Evolutionary conservation across 1,139 yeast species (phyloP).

Genomic region (Geotrichum fermentans): DNA sequence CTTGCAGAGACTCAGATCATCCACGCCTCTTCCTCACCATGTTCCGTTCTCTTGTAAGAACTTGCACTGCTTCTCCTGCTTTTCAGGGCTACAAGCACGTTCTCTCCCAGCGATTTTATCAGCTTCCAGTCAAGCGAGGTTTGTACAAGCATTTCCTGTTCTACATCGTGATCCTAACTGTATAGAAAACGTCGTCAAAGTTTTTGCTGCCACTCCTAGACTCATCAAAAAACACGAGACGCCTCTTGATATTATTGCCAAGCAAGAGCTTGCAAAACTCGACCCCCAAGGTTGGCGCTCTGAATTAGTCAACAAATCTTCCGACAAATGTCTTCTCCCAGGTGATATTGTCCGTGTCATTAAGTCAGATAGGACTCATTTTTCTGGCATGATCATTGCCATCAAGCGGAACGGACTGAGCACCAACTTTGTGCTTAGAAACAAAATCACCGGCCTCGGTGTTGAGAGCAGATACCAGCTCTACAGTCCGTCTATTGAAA

Average conservation of each 20-base stretch:
- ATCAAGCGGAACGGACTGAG: constrained; percentile 67
- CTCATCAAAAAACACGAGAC: constrained; percentile 22
- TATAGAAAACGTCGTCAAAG: constrained; percentile 32
- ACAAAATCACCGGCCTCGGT: constrained; percentile 70
- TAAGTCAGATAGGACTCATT: constrained; percentile 63
- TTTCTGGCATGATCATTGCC: constrained; percentile 72
- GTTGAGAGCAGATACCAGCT: constrained; percentile 77
- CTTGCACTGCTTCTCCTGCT: constrained; percentile 4
- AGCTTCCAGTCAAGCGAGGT: constrained; percentile 16
- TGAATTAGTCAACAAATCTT: constrained; percentile 49
- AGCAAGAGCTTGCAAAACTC: constrained; percentile 50
- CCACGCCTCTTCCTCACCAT: background rate
- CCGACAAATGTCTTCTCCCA: constrained; percentile 55
- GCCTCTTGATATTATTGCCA: constrained; percentile 35
- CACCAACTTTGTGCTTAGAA: constrained; percentile 69
- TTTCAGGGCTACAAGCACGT: constrained; percentile 8
- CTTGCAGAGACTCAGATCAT: background rate
- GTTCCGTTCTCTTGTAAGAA: constrained; percentile 7
- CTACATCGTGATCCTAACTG: background rate
- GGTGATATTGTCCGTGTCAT: constrained; percentile 81
- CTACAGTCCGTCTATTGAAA: constrained; percentile 68
- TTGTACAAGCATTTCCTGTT: background rate
- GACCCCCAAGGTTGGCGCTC: constrained; percentile 75
- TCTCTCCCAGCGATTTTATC: constrained; percentile 11
- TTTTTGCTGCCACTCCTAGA: constrained; percentile 34